Percentiles rank a stretch among this genome's conserved stretches.
Conservation (phyloP, 306 rosid species). For the Acacia confusa region DNA sequence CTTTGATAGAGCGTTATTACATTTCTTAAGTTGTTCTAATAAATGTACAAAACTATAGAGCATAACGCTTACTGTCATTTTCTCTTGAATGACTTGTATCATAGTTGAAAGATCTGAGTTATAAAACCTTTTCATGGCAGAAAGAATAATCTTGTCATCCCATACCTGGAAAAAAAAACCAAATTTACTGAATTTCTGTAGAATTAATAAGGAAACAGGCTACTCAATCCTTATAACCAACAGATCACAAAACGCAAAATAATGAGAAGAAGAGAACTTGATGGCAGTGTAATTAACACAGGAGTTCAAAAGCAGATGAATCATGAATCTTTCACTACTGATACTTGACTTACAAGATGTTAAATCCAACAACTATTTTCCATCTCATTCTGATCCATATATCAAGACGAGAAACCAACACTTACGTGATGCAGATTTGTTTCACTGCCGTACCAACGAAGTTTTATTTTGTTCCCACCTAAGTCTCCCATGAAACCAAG, state of each 20-base stretch:
- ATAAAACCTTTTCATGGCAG: conserved; percentile 78
- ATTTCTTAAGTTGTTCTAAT: background rate
- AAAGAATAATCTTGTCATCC: conserved; percentile 85
- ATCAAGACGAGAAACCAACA: background rate
- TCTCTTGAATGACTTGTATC: conserved; percentile 70
- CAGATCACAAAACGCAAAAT: conserved; percentile 9
- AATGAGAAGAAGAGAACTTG: background rate
- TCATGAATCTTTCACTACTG: conserved; percentile 9
- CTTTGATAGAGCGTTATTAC: background rate
- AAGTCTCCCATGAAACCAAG: conserved; percentile 79
- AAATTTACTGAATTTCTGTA: conserved; percentile 31
- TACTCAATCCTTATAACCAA: conserved; percentile 8
- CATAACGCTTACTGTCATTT: conserved; percentile 52
- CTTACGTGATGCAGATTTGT: conserved; percentile 93
- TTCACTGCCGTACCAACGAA: conserved; percentile 78
- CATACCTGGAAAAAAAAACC: conserved; percentile 66
- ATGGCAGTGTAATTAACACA: background rate
- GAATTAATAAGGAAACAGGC: background rate
- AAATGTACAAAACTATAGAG: conserved; percentile 17
- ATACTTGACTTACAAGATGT: background rate
- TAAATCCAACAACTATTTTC: background rate
- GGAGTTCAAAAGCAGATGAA: conserved; percentile 14
- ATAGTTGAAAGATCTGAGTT: conserved; percentile 57
- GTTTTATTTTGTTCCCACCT: conserved; percentile 77
- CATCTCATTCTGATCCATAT: background rate